Evolutionary conservation across 169 alveolate genomes (phyloP).

Genomic region (Plasmodium coatneyi): DNA sequence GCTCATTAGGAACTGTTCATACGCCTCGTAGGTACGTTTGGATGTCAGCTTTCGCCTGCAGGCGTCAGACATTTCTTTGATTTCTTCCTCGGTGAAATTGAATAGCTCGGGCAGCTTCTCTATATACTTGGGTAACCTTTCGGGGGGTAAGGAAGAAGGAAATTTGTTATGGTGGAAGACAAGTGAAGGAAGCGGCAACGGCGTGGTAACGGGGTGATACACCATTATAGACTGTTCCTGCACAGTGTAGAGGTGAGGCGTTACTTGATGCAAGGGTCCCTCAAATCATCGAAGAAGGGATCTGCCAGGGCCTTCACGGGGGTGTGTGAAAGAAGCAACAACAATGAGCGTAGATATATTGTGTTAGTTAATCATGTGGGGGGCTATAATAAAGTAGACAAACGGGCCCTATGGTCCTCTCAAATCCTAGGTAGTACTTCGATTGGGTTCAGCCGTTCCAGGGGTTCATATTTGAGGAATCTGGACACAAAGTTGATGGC

Average conservation of each 20-base stretch:
- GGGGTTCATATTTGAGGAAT: slow-evolving; percentile 90
- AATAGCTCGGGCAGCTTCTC: slow-evolving; percentile 78
- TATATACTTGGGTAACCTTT: slow-evolving; percentile 61
- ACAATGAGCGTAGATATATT: neutral
- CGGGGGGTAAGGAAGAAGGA: neutral
- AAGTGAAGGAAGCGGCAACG: neutral
- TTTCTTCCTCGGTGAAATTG: slow-evolving; percentile 74
- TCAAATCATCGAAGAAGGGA: slow-evolving; percentile 94
- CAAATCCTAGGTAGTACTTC: slow-evolving; percentile 71
- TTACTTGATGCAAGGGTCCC: slow-evolving; percentile 83
- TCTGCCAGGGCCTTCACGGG: slow-evolving; percentile 91
- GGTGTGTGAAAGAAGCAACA: slow-evolving; percentile 36
- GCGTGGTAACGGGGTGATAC: neutral
- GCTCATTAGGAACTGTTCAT: neutral
- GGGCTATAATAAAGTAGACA: neutral
- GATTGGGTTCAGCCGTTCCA: slow-evolving; percentile 87
- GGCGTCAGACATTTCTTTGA: slow-evolving; percentile 71
- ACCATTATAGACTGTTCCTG: neutral
- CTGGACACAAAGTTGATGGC: slow-evolving; percentile 87
- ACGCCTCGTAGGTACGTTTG: neutral
- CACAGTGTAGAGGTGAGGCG: neutral
- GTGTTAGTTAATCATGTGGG: neutral
- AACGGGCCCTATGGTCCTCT: neutral
- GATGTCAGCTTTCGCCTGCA: slow-evolving; percentile 62
- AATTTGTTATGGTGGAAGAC: too few species aligned